Percentiles rank a stretch among this genome's conserved stretches.
phyloP scores from a whole-genome alignment of 2,329 filamentous ascomycete genomes.

The Fusarium sp. region DNA sequence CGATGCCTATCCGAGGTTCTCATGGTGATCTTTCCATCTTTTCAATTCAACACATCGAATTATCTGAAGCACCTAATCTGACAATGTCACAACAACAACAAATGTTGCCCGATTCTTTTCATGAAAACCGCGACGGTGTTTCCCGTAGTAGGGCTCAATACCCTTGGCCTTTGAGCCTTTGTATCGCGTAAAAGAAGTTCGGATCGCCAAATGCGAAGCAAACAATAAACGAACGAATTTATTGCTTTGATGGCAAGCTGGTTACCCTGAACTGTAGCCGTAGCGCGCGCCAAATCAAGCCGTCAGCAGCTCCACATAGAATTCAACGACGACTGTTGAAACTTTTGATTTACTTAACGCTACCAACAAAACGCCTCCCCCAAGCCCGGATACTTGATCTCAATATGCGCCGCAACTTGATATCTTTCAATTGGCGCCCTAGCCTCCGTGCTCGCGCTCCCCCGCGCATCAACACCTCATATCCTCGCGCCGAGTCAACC shows the following conservation, averaged over 20 bases:
- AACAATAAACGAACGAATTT: neutral
- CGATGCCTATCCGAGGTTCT: no score
- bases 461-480: slow-evolving; percentile 1
- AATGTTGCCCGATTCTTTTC: no score
- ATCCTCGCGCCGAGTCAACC: slow-evolving; percentile 41
- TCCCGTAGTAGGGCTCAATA: neutral
- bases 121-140: no score
- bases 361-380: neutral
- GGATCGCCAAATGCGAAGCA: neutral
- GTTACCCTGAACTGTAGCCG: slow-evolving; percentile 19
- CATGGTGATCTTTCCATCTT: no score
- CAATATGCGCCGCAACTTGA: slow-evolving; percentile 42
- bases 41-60: no score
- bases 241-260: neutral
- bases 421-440: slow-evolving; percentile 36
- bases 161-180: neutral
- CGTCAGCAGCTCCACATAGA: slow-evolving; percentile 30
- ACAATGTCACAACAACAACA: neutral
- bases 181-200: neutral
- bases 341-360: neutral
- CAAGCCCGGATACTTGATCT: neutral
- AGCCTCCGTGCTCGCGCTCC: slow-evolving; percentile 20
- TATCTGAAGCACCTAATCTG: neutral
- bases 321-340: neutral
- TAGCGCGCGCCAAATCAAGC: neutral